phyloP scores from a whole-genome alignment of 2,329 filamentous ascomycete species.

The Fusarium fujikuroi region DNA sequence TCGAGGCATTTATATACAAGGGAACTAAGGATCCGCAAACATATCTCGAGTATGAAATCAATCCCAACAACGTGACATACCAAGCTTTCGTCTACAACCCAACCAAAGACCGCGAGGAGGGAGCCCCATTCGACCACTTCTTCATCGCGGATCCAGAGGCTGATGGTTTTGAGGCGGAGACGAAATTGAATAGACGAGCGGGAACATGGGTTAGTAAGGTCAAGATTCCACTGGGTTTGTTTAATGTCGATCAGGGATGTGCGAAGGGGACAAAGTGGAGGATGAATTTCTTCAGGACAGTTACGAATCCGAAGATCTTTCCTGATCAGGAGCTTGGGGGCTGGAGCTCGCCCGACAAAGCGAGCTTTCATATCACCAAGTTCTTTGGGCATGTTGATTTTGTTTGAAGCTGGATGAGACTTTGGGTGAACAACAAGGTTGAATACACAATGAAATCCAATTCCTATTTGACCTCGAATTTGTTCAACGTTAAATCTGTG shows the following conservation, averaged over 20 bases:
- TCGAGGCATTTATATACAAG: constrained; percentile 61
- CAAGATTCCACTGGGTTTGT: constrained; percentile 58
- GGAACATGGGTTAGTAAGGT: constrained; percentile 55
- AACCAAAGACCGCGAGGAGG: constrained; percentile 54
- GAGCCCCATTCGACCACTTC: constrained; percentile 57
- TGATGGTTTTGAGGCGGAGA: constrained; percentile 56
- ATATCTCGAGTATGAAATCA: constrained; percentile 63
- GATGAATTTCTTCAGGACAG: constrained; percentile 64
- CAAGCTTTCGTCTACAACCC: constrained; percentile 64
- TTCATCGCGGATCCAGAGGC: constrained; percentile 53
- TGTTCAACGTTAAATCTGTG: fast-evolving
- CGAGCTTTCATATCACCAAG: constrained; percentile 61
- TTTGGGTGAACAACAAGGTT: background rate
- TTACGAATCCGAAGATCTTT: constrained; percentile 55
- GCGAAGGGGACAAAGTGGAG: constrained; percentile 59
- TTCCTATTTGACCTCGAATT: background rate
- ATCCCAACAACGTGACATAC: constrained; percentile 62
- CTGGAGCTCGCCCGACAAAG: constrained; percentile 58
- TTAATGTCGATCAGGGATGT: constrained; percentile 58
- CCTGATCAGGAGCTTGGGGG: constrained; percentile 57
- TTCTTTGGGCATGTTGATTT: constrained; percentile 57
- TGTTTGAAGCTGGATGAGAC: constrained; percentile 38
- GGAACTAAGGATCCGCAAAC: constrained; percentile 59
- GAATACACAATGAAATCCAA: background rate
- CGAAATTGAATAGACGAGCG: constrained; percentile 50